These are phyloP conservation scores for Santalum album DNA, from an alignment of 164 flowering plant genomes.

Conservation along the genomic window DNA sequence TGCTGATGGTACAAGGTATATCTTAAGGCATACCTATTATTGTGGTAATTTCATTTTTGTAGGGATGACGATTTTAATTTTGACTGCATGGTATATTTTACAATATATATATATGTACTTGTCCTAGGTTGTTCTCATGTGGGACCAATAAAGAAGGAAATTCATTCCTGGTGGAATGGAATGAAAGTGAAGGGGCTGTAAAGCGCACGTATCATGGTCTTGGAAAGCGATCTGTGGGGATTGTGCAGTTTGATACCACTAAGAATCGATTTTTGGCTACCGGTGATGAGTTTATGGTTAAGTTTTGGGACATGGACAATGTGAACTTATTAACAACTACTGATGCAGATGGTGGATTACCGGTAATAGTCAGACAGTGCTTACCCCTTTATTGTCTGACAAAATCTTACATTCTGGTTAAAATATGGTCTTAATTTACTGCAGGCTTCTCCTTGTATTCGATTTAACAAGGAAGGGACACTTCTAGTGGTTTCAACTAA, in stretches of 20 bases:
- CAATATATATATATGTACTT: neutral
- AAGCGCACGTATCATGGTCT: constrained; percentile 72
- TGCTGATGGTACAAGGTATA: constrained; percentile 70
- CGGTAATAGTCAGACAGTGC: constrained; percentile 23
- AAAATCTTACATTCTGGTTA: too few relatives aligned
- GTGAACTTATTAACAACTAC: constrained; percentile 42
- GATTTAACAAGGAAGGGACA: constrained; percentile 86
- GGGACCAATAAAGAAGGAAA: constrained; percentile 95
- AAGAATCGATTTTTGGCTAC: constrained; percentile 81
- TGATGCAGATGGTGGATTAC: constrained; percentile 92
- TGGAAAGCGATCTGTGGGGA: constrained; percentile 64
- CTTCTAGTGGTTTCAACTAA: constrained; percentile 76
- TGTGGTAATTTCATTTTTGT: neutral
- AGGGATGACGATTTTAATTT: constrained; percentile 1
- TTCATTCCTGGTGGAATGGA: constrained; percentile 83
- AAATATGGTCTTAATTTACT: too few relatives aligned
- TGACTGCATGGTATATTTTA: constrained; percentile 10
- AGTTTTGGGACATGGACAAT: constrained; percentile 93
- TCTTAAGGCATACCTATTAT: neutral
- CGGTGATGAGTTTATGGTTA: constrained; percentile 84
- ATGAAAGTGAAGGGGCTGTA: constrained; percentile 91
- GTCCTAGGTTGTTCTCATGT: constrained; percentile 74
- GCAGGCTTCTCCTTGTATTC: constrained; percentile 78
- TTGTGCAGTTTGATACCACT: constrained; percentile 86
- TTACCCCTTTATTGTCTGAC: neutral